These are phyloP conservation scores for Fusarium sp. DNA, from an alignment of 2,329 filamentous ascomycete species.

Conservation along the genomic window DNA sequence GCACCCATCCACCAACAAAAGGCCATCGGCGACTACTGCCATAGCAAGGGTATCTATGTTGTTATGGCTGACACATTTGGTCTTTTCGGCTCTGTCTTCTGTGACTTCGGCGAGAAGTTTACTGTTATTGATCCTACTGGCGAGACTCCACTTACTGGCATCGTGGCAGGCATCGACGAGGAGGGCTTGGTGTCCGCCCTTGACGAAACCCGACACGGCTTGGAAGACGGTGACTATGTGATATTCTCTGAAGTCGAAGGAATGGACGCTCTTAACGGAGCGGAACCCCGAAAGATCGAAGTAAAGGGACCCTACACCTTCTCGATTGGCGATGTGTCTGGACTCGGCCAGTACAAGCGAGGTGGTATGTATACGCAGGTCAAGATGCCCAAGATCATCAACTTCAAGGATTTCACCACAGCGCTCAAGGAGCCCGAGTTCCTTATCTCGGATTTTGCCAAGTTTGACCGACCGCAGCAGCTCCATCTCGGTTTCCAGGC, in stretches of 20 bases:
- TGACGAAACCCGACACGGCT: slow-evolving; percentile 93
- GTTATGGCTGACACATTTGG: slow-evolving; percentile 91
- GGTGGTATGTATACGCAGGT: slow-evolving; percentile 95
- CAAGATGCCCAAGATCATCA: slow-evolving; percentile 95
- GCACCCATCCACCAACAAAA: slow-evolving; percentile 85
- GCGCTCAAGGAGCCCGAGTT: slow-evolving; percentile 90
- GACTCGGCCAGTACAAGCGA: slow-evolving; percentile 85
- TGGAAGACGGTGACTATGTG: slow-evolving; percentile 96
- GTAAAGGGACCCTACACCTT: slow-evolving; percentile 98
- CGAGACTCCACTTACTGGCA: slow-evolving; percentile 87
- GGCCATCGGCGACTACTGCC: slow-evolving; percentile 90
- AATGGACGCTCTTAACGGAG: slow-evolving; percentile 87
- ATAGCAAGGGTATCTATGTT: slow-evolving; percentile 91
- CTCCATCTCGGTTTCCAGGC: slow-evolving; percentile 94
- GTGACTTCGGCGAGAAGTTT: slow-evolving; percentile 96
- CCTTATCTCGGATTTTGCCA: slow-evolving; percentile 94
- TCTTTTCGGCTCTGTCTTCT: slow-evolving; percentile 95
- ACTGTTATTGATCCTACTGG: slow-evolving; percentile 90
- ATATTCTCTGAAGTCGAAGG: slow-evolving; percentile 95
- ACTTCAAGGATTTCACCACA: slow-evolving; percentile 85
- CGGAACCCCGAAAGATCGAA: slow-evolving; percentile 88
- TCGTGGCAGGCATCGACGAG: slow-evolving; percentile 89
- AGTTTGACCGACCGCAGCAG: slow-evolving; percentile 94
- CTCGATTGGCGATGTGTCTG: slow-evolving; percentile 92
- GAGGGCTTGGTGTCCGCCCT: slow-evolving; percentile 92